Evolutionary conservation across 2,329 filamentous ascomycete species (phyloP).

Genomic region (Aspergillus japonicus): DNA sequence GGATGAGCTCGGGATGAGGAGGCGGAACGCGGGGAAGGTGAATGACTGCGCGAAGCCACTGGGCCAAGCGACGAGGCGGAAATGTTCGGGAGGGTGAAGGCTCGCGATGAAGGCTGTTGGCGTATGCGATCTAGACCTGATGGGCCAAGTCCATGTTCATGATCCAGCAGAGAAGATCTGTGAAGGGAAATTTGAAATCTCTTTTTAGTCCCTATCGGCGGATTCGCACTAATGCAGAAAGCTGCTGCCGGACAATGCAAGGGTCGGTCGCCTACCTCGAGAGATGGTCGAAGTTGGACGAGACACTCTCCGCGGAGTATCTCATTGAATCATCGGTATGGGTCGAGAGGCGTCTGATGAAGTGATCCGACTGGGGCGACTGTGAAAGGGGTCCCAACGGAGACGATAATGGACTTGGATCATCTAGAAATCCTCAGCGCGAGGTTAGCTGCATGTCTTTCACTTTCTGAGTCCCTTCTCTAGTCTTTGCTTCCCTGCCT

Average conservation of each 20-base stretch:
- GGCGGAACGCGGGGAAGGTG: constrained; percentile 68
- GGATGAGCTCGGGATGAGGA: constrained; percentile 56
- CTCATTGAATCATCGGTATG: constrained; percentile 62
- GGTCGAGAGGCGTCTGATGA: constrained; percentile 49
- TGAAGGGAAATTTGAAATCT: constrained; percentile 15
- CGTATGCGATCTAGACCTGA: constrained; percentile 92
- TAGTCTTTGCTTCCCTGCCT: neutral
- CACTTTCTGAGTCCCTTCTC: neutral
- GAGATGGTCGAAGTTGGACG: constrained; percentile 67
- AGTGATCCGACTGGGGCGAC: constrained; percentile 35
- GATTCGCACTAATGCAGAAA: constrained; percentile 2
- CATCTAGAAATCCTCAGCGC: constrained; percentile 27
- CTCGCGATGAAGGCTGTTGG: constrained; percentile 69
- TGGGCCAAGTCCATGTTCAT: constrained; percentile 80
- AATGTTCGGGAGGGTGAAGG: constrained; percentile 62
- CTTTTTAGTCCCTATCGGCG: constrained; percentile 15
- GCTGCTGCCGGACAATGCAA: constrained; percentile 12
- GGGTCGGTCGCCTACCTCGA: constrained; percentile 62
- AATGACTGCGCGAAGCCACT: constrained; percentile 62
- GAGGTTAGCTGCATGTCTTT: constrained; percentile 15
- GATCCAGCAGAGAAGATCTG: constrained; percentile 82
- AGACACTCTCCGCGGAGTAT: constrained; percentile 73
- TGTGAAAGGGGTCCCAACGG: constrained; percentile 37
- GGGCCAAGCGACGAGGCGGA: constrained; percentile 63
- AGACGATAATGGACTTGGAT: constrained; percentile 42